phyloP scores from a whole-genome alignment of 2,329 filamentous ascomycete genomes.

The Colletotrichum sp. region DNA sequence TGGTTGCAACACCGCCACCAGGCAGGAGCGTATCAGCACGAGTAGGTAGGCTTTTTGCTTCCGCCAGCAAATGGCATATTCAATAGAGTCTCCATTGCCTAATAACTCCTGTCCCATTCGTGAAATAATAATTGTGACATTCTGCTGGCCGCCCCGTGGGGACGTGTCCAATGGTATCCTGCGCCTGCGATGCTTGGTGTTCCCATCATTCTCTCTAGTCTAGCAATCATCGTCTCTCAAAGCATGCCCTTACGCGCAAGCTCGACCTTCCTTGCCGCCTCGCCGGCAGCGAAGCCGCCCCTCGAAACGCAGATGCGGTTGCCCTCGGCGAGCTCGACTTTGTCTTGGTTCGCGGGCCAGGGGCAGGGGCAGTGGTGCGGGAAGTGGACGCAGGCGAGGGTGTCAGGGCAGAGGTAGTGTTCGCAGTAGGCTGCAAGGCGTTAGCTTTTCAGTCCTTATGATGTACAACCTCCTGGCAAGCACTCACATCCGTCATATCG shows the following conservation, averaged over 20 bases:
- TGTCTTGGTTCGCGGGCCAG: constrained; percentile 78
- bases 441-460: neutral
- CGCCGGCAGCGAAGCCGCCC: constrained; percentile 75
- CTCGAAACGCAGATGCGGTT: constrained; percentile 76
- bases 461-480: neutral
- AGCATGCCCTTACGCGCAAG: constrained; percentile 80
- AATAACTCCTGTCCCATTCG: neutral
- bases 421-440: constrained; percentile 73
- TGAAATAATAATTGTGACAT: neutral
- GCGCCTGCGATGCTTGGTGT: neutral
- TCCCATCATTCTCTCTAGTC: neutral
- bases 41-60: constrained; percentile 18
- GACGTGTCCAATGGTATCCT: neutral
- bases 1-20: neutral
- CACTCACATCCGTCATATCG: constrained; percentile 70
- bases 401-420: constrained; percentile 94
- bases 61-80: constrained; percentile 9
- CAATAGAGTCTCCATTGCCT: constrained; percentile 16
- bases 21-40: constrained; percentile 10
- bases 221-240: constrained; percentile 37
- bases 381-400: constrained; percentile 92
- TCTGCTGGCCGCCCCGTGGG: neutral
- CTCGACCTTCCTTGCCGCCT: constrained; percentile 78
- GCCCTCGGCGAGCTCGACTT: constrained; percentile 76
- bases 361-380: constrained; percentile 97